phyloP scores from a whole-genome alignment of 2,329 filamentous ascomycete species.

The Epichloe gansuensis region DNA sequence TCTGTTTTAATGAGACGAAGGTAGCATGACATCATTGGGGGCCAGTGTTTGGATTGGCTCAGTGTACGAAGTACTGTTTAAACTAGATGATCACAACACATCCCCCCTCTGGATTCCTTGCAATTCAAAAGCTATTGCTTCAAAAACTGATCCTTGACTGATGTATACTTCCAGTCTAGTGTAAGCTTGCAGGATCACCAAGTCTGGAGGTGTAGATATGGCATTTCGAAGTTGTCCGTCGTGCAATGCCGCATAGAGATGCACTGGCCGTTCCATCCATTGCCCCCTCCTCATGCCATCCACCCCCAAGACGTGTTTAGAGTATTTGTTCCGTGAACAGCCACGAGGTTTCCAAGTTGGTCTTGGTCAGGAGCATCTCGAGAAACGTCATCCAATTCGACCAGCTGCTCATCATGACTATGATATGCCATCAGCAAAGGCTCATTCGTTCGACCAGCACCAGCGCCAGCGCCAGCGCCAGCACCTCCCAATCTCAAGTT shows the following conservation, averaged over 20 bases:
- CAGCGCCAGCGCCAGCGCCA: no score
- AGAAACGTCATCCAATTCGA: constrained; percentile 1
- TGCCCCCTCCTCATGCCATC: constrained; percentile 6
- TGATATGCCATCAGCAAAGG: background rate
- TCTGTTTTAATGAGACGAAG: constrained; percentile 31
- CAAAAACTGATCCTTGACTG: background rate
- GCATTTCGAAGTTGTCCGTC: no score
- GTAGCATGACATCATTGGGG: constrained; percentile 25
- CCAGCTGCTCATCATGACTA: background rate
- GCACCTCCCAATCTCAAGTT: background rate
- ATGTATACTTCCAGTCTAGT: background rate
- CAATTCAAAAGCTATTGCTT: background rate
- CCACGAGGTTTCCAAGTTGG: background rate
- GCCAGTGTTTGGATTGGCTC: constrained; percentile 25
- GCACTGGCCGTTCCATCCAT: no score
- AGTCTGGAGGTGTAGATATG: no score
- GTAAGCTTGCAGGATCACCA: background rate
- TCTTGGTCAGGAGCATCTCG: background rate
- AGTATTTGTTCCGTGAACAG: constrained; percentile 8
- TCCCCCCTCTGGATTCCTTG: constrained; percentile 35
- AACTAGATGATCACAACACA: constrained; percentile 40
- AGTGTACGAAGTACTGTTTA: constrained; percentile 20
- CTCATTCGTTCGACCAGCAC: background rate
- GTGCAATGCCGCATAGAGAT: no score
- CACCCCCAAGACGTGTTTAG: constrained; percentile 11